Evolutionary conservation across 306 rosid genomes (phyloP), one percentile per base, ranked within the genome.

Genomic region (Sechiopsis laciniata): DNA sequence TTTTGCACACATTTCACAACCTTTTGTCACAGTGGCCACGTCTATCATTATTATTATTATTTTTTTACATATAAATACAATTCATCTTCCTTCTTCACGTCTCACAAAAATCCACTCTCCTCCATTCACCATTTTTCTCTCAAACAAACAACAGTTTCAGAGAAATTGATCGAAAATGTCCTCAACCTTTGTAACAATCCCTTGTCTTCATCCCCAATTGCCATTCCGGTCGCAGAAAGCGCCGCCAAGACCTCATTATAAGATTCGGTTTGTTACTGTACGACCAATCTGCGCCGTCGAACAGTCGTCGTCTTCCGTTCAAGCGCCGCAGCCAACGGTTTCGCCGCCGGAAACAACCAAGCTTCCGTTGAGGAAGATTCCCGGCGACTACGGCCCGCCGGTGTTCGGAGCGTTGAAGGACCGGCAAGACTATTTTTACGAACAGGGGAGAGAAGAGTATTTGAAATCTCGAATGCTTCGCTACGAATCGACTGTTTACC

Each of bases 331-430:
- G 2, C 26, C 67, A 63, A 61, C 80, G 16, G 72, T 74, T 35
- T 6, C 76, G 1, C 65, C 37, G 2, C 12, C 80, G 0, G 86
- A 82, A 5, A 32, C 75, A 16, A 15, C 13, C 45, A 46, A 62
- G 5, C 88, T 90, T 8, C 95, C 97, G 0, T 2, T 89, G 10
- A 83, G 87, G 10, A 71, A 80, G 66, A 82, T 94, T 63, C 99
- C 99, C 2, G 97, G 99, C 0, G 87, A 80, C 46, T 86, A 79
- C 45, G 97, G 99, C 8, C 56, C 89, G 24, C 99, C 99, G 0
- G 3, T 89, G 10, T 19, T 94, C 1, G 95, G 97, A 3, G 85
- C 97, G 11, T 12, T 87, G 65, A 76, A 75, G 29, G 99, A 94
- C 69, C 90, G 99, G 0, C 81, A 58, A 0, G 99, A 89, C 58